Base-by-base conservation (phyloP, 768 basidiomycete genomes). In the Postia placenta region DNA sequence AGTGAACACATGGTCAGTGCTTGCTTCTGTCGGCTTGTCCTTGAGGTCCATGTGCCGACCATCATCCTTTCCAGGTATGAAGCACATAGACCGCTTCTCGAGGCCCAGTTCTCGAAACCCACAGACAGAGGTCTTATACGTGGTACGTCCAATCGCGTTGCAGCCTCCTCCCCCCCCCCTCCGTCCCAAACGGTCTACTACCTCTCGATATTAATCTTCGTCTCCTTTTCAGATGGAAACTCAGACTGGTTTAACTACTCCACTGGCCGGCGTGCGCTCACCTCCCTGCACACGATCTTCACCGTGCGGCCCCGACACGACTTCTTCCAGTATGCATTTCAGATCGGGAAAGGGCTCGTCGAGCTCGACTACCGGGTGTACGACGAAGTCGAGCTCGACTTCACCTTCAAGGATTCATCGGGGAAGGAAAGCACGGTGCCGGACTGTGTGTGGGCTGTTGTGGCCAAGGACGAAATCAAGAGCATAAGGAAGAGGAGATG, bases 211-310 rank as follows among this genome's bases (percentile, higher is more conserved):
- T 6, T 30, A 22, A 5, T 14, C 6, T 22, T 26, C 33, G 25
- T 45, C 17, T 19, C 17, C 35, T 26, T 67, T 86, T 42, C 72
- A 35, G 91, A 92, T 58, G 90, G 89, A 17, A 73, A 83, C 57
- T 74, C 82, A 2, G 89, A 92, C 69, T 87, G 82, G 62, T 88
- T 91, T 71, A 75, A 76, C 61, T 96, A 87, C 69, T 90, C 90
- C 36, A 92, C 92, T 2, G 93, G 93, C 47, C 73, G 93, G 51
- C 85, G 87, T 51, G 81, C 80, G 55, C 62, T 92, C 48, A 69
- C 78, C 23, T 87, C 85, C 25, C 73, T 93, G 46, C 92, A 95
- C 72, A 82, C 87, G 43, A 74, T 87, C 57, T 76, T 93, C 64
- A 72, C 80, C 39, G 75, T 94, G 53, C 71, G 79, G 39, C 92